phyloP scores from a whole-genome alignment of 2,329 filamentous ascomycete species.

The Fusarium haematococcum region DNA sequence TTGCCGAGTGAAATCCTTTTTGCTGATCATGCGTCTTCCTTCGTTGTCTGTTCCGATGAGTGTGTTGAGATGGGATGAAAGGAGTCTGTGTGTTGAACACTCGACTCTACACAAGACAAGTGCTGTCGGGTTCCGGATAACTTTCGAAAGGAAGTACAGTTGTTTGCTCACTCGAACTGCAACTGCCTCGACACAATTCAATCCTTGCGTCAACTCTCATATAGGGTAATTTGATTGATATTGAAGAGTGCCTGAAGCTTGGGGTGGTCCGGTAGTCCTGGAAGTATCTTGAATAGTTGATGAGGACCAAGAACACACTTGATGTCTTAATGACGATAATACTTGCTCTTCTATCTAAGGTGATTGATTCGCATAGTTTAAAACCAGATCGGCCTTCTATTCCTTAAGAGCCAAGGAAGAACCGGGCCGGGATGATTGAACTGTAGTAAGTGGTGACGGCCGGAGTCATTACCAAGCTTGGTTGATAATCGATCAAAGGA shows the following conservation, averaged over 20 bases:
- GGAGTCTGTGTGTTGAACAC: not conserved
- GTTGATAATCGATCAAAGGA: not conserved
- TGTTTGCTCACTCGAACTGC: not conserved
- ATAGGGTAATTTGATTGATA: not conserved
- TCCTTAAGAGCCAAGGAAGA: not conserved
- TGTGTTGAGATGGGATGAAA: not conserved
- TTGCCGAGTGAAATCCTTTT: not conserved
- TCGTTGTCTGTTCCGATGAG: not conserved
- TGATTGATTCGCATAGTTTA: not conserved
- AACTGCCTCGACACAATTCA: not conserved
- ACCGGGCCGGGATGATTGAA: not conserved
- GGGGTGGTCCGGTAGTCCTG: not conserved
- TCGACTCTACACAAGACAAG: not conserved
- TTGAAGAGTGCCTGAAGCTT: not conserved
- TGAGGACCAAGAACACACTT: not conserved
- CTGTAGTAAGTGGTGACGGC: not conserved
- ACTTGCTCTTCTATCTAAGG: not conserved
- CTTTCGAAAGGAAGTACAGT: not conserved
- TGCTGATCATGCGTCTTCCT: not conserved
- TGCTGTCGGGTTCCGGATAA: not conserved
- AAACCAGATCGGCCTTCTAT: not conserved
- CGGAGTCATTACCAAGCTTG: not conserved
- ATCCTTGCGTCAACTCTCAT: not conserved
- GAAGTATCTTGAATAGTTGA: not conserved
- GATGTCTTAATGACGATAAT: not conserved